Percentiles rank a stretch among this genome's conserved stretches.
Conservation (phyloP, 208 protist genomes). For the Acanthamoeba lenticulata region DNA sequence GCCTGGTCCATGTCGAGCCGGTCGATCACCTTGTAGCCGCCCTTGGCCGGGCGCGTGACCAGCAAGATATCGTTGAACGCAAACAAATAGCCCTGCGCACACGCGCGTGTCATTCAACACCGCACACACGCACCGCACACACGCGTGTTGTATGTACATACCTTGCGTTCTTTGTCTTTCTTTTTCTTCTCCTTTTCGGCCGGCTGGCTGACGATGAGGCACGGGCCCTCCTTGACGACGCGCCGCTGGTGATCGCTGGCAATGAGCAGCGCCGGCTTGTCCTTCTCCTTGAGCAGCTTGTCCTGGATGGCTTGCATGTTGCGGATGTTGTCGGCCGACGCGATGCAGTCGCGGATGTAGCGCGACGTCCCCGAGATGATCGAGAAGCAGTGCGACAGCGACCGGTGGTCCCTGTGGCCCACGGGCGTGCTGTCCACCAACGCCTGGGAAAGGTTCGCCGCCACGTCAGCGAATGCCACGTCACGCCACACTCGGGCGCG, state of each 20-base stretch:
- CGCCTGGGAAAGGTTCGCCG: neutral
- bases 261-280: constrained; percentile 26
- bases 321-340: constrained; percentile 4
- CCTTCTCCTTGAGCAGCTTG: constrained; percentile 47
- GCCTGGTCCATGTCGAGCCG: constrained; percentile 32
- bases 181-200: constrained; percentile 38
- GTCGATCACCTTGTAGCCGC: constrained; percentile 48
- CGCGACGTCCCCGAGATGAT: constrained; percentile 12
- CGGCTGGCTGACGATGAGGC: neutral
- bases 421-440: constrained; percentile 38
- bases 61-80: constrained; percentile 55
- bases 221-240: constrained; percentile 8
- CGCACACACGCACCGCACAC: neutral
- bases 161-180: constrained; percentile 51
- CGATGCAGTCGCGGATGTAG: constrained; percentile 59
- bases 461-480: neutral
- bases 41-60: neutral
- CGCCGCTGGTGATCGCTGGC: constrained; percentile 34
- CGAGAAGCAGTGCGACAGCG: constrained; percentile 49
- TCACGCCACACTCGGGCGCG: neutral
- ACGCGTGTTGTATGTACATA: neutral
- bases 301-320: constrained; percentile 49
- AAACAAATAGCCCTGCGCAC: constrained; percentile 25
- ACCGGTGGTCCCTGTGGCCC: constrained; percentile 11
- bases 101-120: too few relatives aligned